Conservation (phyloP, 1,284 basidiomycete species). For the Pholiota adiposa region DNA sequence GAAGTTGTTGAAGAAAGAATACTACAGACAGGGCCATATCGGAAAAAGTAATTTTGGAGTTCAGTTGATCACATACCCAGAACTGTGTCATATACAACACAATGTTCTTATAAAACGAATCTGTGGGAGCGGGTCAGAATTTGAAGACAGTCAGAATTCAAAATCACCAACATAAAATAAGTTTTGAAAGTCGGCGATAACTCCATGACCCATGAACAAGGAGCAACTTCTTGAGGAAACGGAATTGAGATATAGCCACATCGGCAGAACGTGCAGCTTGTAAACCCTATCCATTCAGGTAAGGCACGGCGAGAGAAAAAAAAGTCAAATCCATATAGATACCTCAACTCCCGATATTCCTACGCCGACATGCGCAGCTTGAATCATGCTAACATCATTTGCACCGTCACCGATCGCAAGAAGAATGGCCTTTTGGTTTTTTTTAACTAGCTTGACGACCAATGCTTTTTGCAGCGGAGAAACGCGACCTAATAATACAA, state of each 20-base stretch:
- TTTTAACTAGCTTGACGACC: constrained; percentile 98
- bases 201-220: constrained; percentile 99
- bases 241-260: constrained; percentile 97
- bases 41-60: constrained; percentile 9
- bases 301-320: not conserved
- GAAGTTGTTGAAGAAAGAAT: constrained; percentile 98
- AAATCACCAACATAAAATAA: constrained; percentile 82
- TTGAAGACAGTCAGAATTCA: not conserved
- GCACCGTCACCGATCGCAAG: constrained; percentile 98
- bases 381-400: constrained; percentile 97
- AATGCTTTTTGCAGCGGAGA: constrained; percentile 98
- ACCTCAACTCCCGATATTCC: constrained; percentile 98
- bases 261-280: constrained; percentile 98
- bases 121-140: constrained; percentile 40
- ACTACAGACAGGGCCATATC: constrained; percentile 52
- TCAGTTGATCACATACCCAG: constrained; percentile 65
- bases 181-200: constrained; percentile 92
- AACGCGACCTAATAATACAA: constrained; percentile 74
- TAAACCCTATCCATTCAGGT: constrained; percentile 67
- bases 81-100: constrained; percentile 97
- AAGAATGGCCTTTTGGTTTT: constrained; percentile 89
- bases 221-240: constrained; percentile 94
- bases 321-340: constrained; percentile 22
- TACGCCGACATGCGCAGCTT: constrained; percentile 96
- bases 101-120: constrained; percentile 97